Base-by-base conservation (phyloP, 2,329 filamentous ascomycete species). In the Cadophora luteo-olivacea region DNA sequence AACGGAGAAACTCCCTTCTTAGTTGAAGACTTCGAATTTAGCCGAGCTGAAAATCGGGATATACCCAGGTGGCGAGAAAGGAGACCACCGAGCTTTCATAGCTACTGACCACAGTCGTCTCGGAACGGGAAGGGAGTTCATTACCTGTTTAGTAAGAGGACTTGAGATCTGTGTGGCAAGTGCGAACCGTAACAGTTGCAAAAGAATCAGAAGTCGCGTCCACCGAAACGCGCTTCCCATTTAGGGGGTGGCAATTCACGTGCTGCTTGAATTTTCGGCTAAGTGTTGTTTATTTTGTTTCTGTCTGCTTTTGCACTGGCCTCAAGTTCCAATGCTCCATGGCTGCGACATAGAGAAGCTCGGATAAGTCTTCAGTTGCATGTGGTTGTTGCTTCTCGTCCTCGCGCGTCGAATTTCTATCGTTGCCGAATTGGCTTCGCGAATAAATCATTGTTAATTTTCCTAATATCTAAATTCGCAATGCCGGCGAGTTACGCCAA, bases 21-120 rank as follows among this genome's bases (percentile, higher is more conserved):
- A 25, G 25, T n/a, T 4, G 48, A 9, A n/a, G 36, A 25, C n/a
- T 38, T 24, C 19, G 32, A 16, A 22, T 14, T 41, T 45, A 60
- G 57, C 9, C 36, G 22, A 60, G 57, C 57, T 60, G 36, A 57
- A 24, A 33, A 24, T 62, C 60, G 60, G 60, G 60, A 49, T 33
- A 62, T 51, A 33, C 60, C 60, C 60, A 62, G 60, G 60, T 62
- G 41, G 60, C 25, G 32, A 62, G 24, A 51, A n/a, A 16, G 16
- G 41, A 22, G 24, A 22, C 16, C 3, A 49, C 33, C n/a, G 36
- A 51, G n/a, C n/a, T n/a, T n/a, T n/a, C n/a, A n/a, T n/a, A n/a
- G n/a, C n/a, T n/a, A 12, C 38, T 9, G 38, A 41, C 8, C 4
- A 45, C 16, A 32, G 22, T 48, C 5, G 33, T 41, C 33, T 19